These are phyloP conservation scores for Typha latifolia DNA, from an alignment of 176 grass and related monocot species.

Conservation along the genomic window DNA sequence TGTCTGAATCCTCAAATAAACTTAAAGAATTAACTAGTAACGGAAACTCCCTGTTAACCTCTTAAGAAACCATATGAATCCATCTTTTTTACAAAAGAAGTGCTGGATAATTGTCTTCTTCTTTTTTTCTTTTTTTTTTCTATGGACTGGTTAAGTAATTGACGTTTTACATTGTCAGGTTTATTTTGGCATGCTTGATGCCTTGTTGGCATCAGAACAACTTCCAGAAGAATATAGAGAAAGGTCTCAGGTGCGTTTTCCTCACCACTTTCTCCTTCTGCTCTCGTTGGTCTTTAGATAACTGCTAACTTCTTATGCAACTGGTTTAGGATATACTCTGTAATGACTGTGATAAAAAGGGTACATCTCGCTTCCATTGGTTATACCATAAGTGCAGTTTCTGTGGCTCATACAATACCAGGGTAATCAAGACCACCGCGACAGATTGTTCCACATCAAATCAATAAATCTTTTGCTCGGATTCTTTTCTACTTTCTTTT, in stretches of 20 bases:
- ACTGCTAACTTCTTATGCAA: background rate
- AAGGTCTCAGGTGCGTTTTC: constrained; percentile 48
- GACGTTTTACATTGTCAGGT: constrained; percentile 33
- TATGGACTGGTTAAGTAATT: background rate
- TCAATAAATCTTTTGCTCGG: constrained; percentile 10
- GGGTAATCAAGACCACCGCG: constrained; percentile 67
- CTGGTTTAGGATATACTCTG: constrained; percentile 70
- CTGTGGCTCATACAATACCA: constrained; percentile 77
- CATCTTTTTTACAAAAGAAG: background rate
- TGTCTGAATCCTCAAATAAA: too few species aligned
- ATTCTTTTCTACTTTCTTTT: background rate
- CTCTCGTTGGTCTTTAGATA: background rate
- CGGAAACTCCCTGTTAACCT: too few species aligned
- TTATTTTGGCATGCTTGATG: constrained; percentile 95
- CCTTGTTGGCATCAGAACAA: constrained; percentile 59
- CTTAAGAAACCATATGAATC: too few species aligned
- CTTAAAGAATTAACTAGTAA: too few species aligned
- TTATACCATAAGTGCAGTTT: constrained; percentile 71
- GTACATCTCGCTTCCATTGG: constrained; percentile 66
- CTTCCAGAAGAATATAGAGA: constrained; percentile 80
- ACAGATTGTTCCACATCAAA: constrained; percentile 37
- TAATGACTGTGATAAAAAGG: constrained; percentile 77
- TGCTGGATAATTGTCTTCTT: background rate
- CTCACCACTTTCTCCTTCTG: background rate
- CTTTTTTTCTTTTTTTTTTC: background rate